These are phyloP conservation scores for Podospora conica DNA, from an alignment of 495 filamentous ascomycete species.

Conservation along the genomic window DNA sequence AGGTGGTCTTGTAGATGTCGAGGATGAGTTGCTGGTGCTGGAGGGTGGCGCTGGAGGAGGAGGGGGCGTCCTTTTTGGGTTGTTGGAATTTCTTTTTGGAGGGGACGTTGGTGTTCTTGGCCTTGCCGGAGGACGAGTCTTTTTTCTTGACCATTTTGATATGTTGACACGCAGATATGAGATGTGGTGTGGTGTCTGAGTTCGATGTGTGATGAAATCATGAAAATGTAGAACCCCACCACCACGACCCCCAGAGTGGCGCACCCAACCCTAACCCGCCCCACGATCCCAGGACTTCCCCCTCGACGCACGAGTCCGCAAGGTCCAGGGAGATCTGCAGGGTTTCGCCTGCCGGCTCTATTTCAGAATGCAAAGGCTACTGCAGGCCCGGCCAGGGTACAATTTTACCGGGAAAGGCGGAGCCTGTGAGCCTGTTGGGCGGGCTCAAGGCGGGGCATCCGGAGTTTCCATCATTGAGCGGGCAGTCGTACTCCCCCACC, in stretches of 20 bases:
- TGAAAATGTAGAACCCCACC: background rate
- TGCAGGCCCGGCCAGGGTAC: background rate
- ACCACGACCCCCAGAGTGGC: background rate
- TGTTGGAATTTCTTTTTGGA: constrained; percentile 1
- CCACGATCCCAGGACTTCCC: background rate
- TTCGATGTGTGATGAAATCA: background rate
- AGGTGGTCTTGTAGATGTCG: constrained; percentile 65
- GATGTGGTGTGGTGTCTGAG: too few relatives aligned
- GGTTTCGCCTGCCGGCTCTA: constrained; percentile 5
- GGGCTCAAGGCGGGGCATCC: background rate
- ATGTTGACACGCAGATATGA: too few relatives aligned
- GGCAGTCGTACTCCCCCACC: background rate
- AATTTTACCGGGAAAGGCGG: constrained; percentile 6
- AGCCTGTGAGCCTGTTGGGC: background rate
- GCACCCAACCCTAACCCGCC: background rate
- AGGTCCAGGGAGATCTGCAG: background rate
- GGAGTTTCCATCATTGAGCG: background rate
- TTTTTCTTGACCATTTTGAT: background rate
- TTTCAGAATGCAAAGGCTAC: background rate
- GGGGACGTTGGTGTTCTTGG: background rate
- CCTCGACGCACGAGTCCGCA: background rate
- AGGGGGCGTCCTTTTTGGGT: background rate
- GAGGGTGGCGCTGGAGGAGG: background rate
- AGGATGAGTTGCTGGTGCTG: constrained; percentile 66
- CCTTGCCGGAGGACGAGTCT: background rate